A percentile compares a stretch with the other conserved stretches of the same genome.
Conservation (phyloP, 495 filamentous ascomycete species). For the Monascus purpureus region DNA sequence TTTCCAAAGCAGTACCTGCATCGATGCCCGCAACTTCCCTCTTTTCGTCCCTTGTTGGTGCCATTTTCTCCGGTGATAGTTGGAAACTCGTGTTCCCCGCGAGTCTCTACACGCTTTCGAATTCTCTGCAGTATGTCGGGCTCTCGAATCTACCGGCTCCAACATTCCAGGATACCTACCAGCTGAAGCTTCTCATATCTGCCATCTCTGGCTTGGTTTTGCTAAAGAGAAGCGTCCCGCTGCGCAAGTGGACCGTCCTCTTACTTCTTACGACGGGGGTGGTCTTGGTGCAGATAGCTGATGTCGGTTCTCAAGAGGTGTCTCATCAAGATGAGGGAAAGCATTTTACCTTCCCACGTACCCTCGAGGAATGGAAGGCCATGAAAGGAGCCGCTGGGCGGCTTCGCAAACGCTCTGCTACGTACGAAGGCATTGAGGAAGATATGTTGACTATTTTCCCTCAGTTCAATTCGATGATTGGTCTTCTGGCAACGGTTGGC, state of each 20-base stretch:
- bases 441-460: conserved; percentile 52
- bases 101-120: conserved; percentile 77
- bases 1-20: conserved; percentile 56
- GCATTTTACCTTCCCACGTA: conserved; percentile 57
- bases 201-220: conserved; percentile 77
- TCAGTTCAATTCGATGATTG: conserved; percentile 58
- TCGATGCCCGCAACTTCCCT: conserved; percentile 67
- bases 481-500: conserved; percentile 61
- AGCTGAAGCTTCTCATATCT: conserved; percentile 83
- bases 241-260: conserved; percentile 65
- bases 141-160: conserved; percentile 83
- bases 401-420: conserved; percentile 66
- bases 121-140: conserved; percentile 82
- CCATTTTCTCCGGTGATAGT: conserved; percentile 81
- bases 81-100: conserved; percentile 95
- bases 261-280: conserved; percentile 72
- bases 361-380: conserved; percentile 42
- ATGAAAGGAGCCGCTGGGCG: conserved; percentile 24
- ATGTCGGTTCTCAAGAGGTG: conserved; percentile 31
- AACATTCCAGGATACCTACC: conserved; percentile 83
- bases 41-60: conserved; percentile 61
- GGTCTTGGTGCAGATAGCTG: conserved; percentile 72
- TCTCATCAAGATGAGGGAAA: conserved; percentile 34
- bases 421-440: conserved; percentile 84
- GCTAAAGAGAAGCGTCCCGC: conserved; percentile 52